Evolutionary conservation across 257 asterid species (phyloP), one percentile per base, ranked within the genome.

Genomic region (Nicotiana otophora): DNA sequence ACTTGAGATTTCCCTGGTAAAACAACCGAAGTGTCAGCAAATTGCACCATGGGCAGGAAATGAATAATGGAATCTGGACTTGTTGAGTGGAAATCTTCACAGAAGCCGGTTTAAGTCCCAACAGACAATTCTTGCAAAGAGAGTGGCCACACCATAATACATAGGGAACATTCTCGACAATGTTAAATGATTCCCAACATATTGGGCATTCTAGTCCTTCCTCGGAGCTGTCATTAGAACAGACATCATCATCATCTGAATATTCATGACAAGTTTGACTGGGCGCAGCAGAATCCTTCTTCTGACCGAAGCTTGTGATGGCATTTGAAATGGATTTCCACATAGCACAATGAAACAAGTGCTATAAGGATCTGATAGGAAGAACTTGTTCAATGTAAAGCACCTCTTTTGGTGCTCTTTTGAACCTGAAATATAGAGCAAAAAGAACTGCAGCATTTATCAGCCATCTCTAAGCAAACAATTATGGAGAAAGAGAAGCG

Each of bases 61-160:
- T 72, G 26, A 95, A 95, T 61, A 90, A 83, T 3, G 98, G 98
- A 77, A 95, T 83, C 87, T 87, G 93, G 85, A 92, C 82, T 84
- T 87, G 97, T 82, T 91, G 97, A 57, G 87, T 66, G 39, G 94
- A 93, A 78, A 91, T 89, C 86, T 91, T 95, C 84, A 91, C 76
- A 57, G 93, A 62, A 83, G 97, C 95, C 85, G 89, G 83, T 15
- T 80, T 89, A 55, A 95, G 98, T 46, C 96, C 98, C 55, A 92
- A 84, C 75, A 95, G 86, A 82, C 98, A 95, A 76, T 91, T 92
- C 90, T 90, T 95, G 93, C 98, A 95, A 14, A 95, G 87, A 8
- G 97, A 92, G 90, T 95, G 98, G 81, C 98, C 98, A 76, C 98
- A 95, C 98, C 97, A 95, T 55, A 95, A 85, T 75, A 92, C 97